A percentile compares a stretch with the other conserved stretches of the same genome.
phyloP scores from a whole-genome alignment of 495 filamentous ascomycete species.

The Penicillium paxilli region DNA sequence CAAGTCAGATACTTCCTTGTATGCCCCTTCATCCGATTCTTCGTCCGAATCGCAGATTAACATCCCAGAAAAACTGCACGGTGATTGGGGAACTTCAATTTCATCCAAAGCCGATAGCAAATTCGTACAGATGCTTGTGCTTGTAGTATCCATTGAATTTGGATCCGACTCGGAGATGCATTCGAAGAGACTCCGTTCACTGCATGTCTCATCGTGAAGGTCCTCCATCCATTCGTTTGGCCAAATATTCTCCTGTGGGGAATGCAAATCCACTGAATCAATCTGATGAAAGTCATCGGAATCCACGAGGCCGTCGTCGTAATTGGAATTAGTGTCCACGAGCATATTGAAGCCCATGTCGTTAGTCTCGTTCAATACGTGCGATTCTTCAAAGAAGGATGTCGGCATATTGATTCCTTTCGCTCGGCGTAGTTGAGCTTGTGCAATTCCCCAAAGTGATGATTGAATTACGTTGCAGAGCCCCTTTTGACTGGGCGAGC shows the following conservation, averaged over 20 bases:
- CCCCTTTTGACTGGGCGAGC: background rate
- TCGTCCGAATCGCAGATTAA: background rate
- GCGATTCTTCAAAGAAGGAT: background rate
- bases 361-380: background rate
- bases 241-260: background rate
- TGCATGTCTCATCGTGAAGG: background rate
- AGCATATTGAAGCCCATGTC: background rate
- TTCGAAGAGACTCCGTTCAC: background rate
- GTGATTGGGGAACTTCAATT: background rate
- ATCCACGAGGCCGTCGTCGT: too few species aligned
- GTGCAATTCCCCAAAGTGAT: conserved; percentile 31
- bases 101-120: background rate
- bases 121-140: too few species aligned
- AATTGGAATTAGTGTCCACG: background rate
- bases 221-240: background rate
- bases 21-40: background rate
- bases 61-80: background rate
- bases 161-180: background rate
- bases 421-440: conserved; percentile 18
- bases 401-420: conserved; percentile 1
- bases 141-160: background rate
- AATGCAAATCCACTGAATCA: background rate
- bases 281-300: too few species aligned
- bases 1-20: background rate
- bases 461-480: conserved; percentile 15